Percentiles rank a stretch among this genome's conserved stretches.
phyloP scores from a whole-genome alignment of 176 grass and related monocot species.

The Zizania latifolia region DNA sequence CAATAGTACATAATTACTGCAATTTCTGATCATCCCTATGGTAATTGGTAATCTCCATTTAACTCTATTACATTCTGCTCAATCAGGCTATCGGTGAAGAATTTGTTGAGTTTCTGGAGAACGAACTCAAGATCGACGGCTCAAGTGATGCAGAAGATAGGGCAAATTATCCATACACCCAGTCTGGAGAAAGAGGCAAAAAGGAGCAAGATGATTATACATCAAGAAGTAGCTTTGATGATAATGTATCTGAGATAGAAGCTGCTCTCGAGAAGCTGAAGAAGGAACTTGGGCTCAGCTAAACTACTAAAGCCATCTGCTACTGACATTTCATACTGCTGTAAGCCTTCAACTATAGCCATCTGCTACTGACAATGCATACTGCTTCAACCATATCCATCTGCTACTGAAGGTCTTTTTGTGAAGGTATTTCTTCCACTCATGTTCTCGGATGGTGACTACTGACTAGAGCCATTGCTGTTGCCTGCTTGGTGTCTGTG shows the following conservation, averaged over 20 bases:
- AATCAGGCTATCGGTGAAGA: conserved; percentile 71
- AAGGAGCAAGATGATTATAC: not conserved
- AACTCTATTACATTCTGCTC: not conserved
- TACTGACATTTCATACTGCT: not conserved
- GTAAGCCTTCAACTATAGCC: not conserved
- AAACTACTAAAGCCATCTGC: not conserved
- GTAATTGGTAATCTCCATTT: not conserved
- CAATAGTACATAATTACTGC: not conserved
- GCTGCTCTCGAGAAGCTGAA: conserved; percentile 73
- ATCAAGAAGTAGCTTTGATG: conserved; percentile 30
- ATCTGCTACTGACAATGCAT: not conserved
- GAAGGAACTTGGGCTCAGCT: conserved; percentile 79
- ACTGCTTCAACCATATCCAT: no score
- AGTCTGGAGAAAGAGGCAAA: conserved; percentile 22
- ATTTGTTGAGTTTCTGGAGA: conserved; percentile 85
- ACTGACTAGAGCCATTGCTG: not conserved
- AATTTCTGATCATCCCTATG: not conserved
- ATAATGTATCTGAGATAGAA: conserved; percentile 75
- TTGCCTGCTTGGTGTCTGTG: not conserved
- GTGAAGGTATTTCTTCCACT: not conserved
- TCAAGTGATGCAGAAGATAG: not conserved
- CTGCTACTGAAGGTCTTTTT: no score
- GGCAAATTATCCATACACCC: not conserved
- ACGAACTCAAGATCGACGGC: conserved; percentile 62
- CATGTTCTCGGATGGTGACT: not conserved